These are phyloP conservation scores for Trichophyton verrucosum DNA, from an alignment of 2,329 filamentous ascomycete genomes.

Conservation along the genomic window DNA sequence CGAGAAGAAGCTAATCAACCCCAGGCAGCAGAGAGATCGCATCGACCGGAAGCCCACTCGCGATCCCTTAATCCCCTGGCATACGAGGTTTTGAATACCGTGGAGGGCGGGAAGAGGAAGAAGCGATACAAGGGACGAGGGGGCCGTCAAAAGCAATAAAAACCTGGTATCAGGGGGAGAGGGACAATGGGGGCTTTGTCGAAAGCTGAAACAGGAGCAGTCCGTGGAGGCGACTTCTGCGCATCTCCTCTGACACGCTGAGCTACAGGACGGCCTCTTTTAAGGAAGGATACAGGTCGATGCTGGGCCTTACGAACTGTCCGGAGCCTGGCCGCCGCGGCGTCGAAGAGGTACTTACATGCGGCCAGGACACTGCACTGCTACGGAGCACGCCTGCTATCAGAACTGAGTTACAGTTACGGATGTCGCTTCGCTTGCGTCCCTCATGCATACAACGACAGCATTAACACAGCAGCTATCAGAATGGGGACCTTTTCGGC, in stretches of 20 bases:
- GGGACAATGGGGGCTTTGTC: not conserved
- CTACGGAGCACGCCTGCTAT: no score
- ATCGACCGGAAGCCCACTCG: not conserved
- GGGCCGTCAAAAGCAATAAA: not conserved
- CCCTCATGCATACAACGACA: not conserved
- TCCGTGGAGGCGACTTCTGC: not conserved
- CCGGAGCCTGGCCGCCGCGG: not conserved
- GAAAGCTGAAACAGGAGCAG: not conserved
- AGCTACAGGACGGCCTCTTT: not conserved
- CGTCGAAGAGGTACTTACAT: not conserved
- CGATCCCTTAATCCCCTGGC: conserved; percentile 1
- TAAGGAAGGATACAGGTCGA: not conserved
- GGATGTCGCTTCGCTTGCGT: not conserved
- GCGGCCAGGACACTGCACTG: not conserved
- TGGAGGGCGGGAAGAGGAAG: not conserved
- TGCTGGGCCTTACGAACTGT: not conserved
- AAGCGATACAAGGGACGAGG: conserved; percentile 1
- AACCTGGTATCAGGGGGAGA: not conserved
- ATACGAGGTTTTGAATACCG: not conserved
- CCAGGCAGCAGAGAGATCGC: not conserved
- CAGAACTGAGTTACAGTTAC: not conserved
- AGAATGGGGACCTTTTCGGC: not conserved
- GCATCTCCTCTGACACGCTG: not conserved
- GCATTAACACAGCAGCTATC: not conserved
- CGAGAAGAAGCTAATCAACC: not conserved